Conservation (phyloP, 1,284 basidiomycete species). For the Boletus subluridellus region DNA sequence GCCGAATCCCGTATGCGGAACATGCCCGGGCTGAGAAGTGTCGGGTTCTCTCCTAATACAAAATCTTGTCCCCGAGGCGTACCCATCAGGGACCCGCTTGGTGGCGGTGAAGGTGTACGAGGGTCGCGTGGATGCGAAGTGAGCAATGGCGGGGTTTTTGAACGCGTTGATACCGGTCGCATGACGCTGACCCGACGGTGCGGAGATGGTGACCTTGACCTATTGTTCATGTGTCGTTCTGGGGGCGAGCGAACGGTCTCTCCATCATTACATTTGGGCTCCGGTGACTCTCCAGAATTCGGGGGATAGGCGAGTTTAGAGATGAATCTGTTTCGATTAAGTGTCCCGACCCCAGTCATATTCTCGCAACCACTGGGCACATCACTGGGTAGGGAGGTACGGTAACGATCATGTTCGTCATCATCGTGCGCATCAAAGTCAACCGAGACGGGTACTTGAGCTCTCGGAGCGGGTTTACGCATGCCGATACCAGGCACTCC, state of each 20-base stretch:
- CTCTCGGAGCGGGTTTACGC: constrained; percentile 57
- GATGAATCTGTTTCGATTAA: constrained; percentile 27
- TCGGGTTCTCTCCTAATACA: constrained; percentile 27
- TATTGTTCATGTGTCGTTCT: constrained; percentile 10
- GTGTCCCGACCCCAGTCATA: constrained; percentile 62
- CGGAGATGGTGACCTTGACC: constrained; percentile 32
- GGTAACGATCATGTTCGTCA: constrained; percentile 35
- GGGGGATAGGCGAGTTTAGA: constrained; percentile 20
- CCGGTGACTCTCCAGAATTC: constrained; percentile 9
- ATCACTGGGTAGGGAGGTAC: constrained; percentile 48
- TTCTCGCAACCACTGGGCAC: constrained; percentile 50
- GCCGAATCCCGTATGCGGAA: constrained; percentile 52
- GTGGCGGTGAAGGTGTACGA: constrained; percentile 24
- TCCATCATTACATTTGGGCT: constrained; percentile 15
- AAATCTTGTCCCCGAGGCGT: constrained; percentile 22
- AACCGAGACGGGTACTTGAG: constrained; percentile 61
- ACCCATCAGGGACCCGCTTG: constrained; percentile 13
- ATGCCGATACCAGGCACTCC: constrained; percentile 33
- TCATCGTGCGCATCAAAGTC: constrained; percentile 41
- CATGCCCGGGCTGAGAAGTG: constrained; percentile 44
- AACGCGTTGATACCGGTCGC: constrained; percentile 32
- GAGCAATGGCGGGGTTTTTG: constrained; percentile 35
- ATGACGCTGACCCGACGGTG: constrained; percentile 24
- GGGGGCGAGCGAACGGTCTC: constrained; percentile 14
- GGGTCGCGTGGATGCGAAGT: constrained; percentile 31